Base-by-base conservation (phyloP, 1,284 basidiomycete species). In the Marasmius oreades region DNA sequence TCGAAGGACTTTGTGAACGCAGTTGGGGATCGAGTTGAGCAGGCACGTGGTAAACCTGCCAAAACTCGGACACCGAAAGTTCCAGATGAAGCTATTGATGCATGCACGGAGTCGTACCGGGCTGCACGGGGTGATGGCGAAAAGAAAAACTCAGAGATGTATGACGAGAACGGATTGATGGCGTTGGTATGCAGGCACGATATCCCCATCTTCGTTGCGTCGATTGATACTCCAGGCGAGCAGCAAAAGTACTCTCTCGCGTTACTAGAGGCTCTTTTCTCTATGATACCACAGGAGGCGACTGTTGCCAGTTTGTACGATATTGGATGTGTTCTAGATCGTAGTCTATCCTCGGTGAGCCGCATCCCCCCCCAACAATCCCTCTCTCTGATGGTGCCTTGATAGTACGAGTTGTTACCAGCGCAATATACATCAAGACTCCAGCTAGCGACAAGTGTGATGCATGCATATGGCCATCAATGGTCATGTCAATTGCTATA, bases 401-500 rank as follows among this genome's bases (percentile, higher is more conserved):
- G 16, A 16, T 20, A 39, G 37, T 39, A 39, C 14, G 37, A 39
- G 5, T 39, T 39, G 14, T 16, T 39, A 12, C 5, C 14, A 4
- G 14, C 14, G 5, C 5, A 14, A 39, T 5, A 16, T 20, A 20
- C 18, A 20, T 16, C 18, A 39, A 14, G 37, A 16, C 5, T 39
- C 4, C 14, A 6, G 14, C 18, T 39, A 6, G 37, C 37, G 16
- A 39, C 37, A 20, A 20, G 16, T 14, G 37, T 39, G 16, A 16
- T 39, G 37, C 37, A 39, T 39, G 37, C 37, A 39, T 39, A 39
- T 20, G 37, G 37, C 37, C 37, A 39, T 39, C 37, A 39, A 39
- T 39, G 37, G 37, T 5, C 56, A 1, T 65, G 63, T 45, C 64
- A 65, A 50, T 20, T 64, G 5, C 42, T 55, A 12, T 64, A 62